Conservation (phyloP, 192 early-diverging fungal genomes). For the Chytriomyces sp. region DNA sequence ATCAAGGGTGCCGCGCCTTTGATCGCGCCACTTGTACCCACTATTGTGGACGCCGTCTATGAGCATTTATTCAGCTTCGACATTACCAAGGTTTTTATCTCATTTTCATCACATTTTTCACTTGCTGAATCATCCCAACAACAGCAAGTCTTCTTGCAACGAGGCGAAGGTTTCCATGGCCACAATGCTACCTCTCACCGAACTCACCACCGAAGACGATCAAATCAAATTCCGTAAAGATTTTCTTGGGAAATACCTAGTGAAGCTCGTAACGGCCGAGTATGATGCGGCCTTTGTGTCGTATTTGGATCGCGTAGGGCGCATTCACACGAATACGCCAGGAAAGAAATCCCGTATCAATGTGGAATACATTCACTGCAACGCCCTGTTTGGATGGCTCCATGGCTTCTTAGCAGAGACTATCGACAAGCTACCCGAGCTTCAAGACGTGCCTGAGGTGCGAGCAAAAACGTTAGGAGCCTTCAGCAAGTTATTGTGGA, state of each 20-base stretch:
- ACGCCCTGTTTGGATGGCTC: conserved; percentile 68
- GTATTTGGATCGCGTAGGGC: conserved; percentile 77
- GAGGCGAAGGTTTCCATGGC: conserved; percentile 62
- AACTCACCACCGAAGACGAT: conserved; percentile 60
- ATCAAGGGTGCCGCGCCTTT: conserved; percentile 65
- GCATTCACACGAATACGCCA: conserved; percentile 58
- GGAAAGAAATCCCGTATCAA: conserved; percentile 74
- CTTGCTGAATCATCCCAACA: too few species aligned
- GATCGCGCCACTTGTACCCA: conserved; percentile 66
- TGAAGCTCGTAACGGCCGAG: conserved; percentile 57
- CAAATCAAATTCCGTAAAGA: conserved; percentile 79
- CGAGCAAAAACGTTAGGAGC: conserved; percentile 43
- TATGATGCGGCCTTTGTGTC: conserved; percentile 53
- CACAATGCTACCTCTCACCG: conserved; percentile 33
- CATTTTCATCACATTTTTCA: too few species aligned
- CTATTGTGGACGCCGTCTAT: conserved; percentile 78
- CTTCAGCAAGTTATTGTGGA: conserved; percentile 79
- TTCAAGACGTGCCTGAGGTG: conserved; percentile 14
- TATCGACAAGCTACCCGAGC: conserved; percentile 47
- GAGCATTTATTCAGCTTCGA: conserved; percentile 68
- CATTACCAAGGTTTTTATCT: conserved; percentile 77
- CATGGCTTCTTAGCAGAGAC: conserved; percentile 51
- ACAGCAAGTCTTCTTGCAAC: conserved; percentile 57
- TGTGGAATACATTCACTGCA: conserved; percentile 79
- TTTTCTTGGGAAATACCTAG: conserved; percentile 64